These are phyloP conservation scores for Ogataea angusta DNA, from an alignment of 805 yeast genomes.

Conservation along the genomic window DNA sequence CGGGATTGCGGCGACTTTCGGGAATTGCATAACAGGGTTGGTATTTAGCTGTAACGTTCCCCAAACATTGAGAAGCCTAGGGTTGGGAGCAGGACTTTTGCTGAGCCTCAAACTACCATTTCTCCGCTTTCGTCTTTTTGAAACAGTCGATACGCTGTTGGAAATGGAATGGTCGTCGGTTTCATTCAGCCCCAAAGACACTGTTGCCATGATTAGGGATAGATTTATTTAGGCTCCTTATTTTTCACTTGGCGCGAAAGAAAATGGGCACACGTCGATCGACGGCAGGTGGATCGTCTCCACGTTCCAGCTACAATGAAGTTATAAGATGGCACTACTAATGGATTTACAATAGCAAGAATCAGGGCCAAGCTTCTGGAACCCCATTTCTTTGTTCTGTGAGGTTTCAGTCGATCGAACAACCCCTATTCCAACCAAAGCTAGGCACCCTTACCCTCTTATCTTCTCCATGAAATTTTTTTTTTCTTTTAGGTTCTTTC, in stretches of 20 bases:
- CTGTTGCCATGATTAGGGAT: constrained; percentile 2
- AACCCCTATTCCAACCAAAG: too few relatives aligned
- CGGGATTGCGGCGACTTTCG: background rate
- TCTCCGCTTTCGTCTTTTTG: constrained; percentile 14
- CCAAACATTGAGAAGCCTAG: constrained; percentile 14
- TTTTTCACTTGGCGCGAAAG: constrained; percentile 9
- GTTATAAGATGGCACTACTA: background rate
- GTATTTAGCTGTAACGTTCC: constrained; percentile 10
- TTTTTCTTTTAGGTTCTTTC: constrained; percentile 6
- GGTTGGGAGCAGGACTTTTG: constrained; percentile 3
- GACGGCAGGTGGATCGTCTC: constrained; percentile 9
- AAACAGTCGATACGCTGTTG: constrained; percentile 15
- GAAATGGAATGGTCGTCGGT: constrained; percentile 13
- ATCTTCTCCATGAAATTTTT: constrained; percentile 1
- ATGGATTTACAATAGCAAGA: background rate
- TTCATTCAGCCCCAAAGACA: background rate
- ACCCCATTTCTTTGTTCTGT: too few relatives aligned
- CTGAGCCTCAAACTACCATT: constrained; percentile 18
- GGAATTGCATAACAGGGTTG: background rate
- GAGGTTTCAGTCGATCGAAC: too few relatives aligned
- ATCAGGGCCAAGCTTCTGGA: background rate
- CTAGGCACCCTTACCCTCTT: constrained; percentile 3
- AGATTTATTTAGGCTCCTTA: constrained; percentile 2
- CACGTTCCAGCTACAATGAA: constrained; percentile 1
- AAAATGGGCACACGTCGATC: constrained; percentile 8